Evolutionary conservation across 257 asterid species (phyloP).

Genomic region (Solanum ahanhuiri): DNA sequence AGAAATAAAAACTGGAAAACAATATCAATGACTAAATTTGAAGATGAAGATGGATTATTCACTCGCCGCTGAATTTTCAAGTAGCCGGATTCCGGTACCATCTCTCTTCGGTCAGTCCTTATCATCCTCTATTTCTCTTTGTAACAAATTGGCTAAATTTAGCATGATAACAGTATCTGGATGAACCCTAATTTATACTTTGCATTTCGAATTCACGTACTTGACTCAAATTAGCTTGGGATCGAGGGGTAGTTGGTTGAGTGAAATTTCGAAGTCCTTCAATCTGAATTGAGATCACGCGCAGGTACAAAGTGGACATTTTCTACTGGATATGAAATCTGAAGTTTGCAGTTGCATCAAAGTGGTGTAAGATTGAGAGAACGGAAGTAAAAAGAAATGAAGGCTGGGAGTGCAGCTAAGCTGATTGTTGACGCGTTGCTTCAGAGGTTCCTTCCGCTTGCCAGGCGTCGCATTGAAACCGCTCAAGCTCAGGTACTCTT

Average conservation of each 20-base stretch:
- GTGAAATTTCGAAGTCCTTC: not conserved
- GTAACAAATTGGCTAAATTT: not conserved
- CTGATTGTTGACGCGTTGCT: constrained; percentile 92
- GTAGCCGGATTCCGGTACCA: not conserved
- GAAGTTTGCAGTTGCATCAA: constrained; percentile 15
- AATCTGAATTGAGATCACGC: constrained; percentile 26
- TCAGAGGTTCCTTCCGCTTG: constrained; percentile 97
- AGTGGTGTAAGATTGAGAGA: not conserved
- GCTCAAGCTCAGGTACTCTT: constrained; percentile 91
- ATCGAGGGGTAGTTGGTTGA: not conserved
- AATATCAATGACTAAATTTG: constrained; percentile 16
- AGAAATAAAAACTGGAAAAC: not conserved
- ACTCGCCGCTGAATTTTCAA: not conserved
- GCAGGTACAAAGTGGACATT: constrained; percentile 6
- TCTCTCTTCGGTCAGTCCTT: not conserved
- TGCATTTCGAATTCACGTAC: not conserved
- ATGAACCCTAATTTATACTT: not conserved
- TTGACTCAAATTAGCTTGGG: not conserved
- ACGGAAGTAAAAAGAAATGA: constrained; percentile 31
- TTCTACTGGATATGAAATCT: constrained; percentile 26
- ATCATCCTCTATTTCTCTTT: not conserved
- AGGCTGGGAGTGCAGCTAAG: constrained; percentile 99
- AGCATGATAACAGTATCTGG: not conserved
- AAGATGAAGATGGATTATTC: not conserved
- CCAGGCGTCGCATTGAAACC: constrained; percentile 95